A percentile compares a stretch with the other conserved stretches of the same genome.
Conservation (phyloP, 2,329 filamentous ascomycete genomes). For the Lasiodiplodia gonubiensis region DNA sequence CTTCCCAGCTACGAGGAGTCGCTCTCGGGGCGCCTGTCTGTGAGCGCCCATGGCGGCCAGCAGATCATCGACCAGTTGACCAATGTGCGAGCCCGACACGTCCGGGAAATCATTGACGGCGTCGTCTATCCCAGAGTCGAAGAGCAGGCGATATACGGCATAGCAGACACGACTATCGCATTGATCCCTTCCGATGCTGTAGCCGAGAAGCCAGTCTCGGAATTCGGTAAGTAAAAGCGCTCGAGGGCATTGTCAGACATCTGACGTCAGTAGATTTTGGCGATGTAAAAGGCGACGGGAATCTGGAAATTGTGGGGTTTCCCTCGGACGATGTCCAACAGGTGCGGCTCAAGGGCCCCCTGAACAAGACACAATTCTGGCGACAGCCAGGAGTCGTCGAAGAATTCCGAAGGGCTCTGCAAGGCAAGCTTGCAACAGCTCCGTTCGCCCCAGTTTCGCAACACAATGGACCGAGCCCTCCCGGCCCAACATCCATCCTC, state of each 20-base stretch:
- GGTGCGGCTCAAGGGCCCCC: constrained; percentile 47
- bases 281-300: background rate
- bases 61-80: constrained; percentile 45
- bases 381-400: constrained; percentile 47
- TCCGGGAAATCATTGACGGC: constrained; percentile 46
- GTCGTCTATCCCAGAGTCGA: constrained; percentile 51
- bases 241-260: background rate
- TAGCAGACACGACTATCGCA: constrained; percentile 52
- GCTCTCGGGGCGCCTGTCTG: constrained; percentile 23
- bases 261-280: background rate
- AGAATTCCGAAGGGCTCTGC: constrained; percentile 47
- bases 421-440: constrained; percentile 36
- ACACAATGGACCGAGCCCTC: constrained; percentile 25
- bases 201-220: constrained; percentile 26
- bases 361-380: constrained; percentile 53
- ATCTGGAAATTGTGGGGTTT: constrained; percentile 49
- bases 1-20: constrained; percentile 39
- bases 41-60: constrained; percentile 34
- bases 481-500: background rate
- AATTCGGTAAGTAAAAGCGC: constrained; percentile 6
- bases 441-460: constrained; percentile 3
- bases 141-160: constrained; percentile 47
- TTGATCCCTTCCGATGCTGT: constrained; percentile 50
- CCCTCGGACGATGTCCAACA: constrained; percentile 47
- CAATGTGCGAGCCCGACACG: constrained; percentile 47